Evolutionary conservation across 1,284 basidiomycete genomes (phyloP).

Genomic region (Lentinula novae-zelandiae): DNA sequence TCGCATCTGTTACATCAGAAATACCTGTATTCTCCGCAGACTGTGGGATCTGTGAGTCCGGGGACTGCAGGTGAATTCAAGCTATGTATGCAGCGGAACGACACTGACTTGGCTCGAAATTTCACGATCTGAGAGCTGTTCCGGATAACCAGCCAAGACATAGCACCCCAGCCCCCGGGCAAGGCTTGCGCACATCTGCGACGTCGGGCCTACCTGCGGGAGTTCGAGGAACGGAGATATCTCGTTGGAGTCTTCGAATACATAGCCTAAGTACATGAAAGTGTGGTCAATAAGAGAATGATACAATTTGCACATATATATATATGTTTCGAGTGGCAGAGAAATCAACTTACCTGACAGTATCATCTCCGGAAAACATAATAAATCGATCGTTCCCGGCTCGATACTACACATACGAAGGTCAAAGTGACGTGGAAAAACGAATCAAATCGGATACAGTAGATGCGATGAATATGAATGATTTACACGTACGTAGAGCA

Average conservation of each 20-base stretch:
- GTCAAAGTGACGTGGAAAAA: too few species aligned
- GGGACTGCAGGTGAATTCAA: too few species aligned
- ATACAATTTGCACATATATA: too few species aligned
- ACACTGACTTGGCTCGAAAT: too few species aligned
- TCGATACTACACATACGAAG: slow-evolving; percentile 41
- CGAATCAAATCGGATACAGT: background rate
- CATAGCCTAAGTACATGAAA: slow-evolving; percentile 58
- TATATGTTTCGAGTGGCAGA: background rate
- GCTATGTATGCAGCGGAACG: too few species aligned
- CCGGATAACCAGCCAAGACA: slow-evolving; percentile 84
- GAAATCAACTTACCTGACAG: slow-evolving; percentile 55
- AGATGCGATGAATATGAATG: background rate
- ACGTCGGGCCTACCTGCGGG: slow-evolving; percentile 66
- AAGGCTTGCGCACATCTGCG: slow-evolving; percentile 63
- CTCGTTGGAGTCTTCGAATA: slow-evolving; percentile 64
- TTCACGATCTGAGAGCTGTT: slow-evolving; percentile 40
- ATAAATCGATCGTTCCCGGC: slow-evolving; percentile 71
- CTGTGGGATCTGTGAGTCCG: background rate
- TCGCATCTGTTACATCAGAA: background rate
- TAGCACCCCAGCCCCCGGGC: slow-evolving; percentile 64
- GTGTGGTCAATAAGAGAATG: too few species aligned
- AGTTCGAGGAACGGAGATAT: slow-evolving; percentile 78
- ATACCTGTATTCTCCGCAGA: background rate
- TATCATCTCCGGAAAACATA: slow-evolving; percentile 91
- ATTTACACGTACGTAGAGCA: slow-evolving; percentile 51